Evolutionary conservation across 2,329 filamentous ascomycete genomes (phyloP).

Genomic region (Fusarium aywerte): DNA sequence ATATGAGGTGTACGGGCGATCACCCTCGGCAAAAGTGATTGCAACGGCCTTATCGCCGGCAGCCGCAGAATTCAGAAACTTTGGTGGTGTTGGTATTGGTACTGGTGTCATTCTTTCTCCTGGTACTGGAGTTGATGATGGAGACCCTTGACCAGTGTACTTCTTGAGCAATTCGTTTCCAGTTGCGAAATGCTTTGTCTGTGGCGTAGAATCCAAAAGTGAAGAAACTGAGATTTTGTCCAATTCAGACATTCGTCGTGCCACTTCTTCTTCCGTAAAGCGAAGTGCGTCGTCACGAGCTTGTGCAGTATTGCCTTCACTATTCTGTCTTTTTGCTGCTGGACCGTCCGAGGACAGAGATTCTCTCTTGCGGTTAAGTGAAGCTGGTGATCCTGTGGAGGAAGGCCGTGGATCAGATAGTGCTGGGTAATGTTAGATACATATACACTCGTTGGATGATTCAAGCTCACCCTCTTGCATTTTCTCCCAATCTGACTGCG

Average conservation of each 20-base stretch:
- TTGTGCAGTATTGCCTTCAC: neutral
- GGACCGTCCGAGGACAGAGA: constrained; percentile 12
- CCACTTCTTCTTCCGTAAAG: constrained; percentile 38
- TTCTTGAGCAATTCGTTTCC: constrained; percentile 29
- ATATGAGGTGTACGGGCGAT: constrained; percentile 31
- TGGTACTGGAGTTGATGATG: neutral
- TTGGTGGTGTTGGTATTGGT: neutral
- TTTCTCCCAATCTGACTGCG: constrained; percentile 49
- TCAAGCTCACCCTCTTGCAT: constrained; percentile 15
- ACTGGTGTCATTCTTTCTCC: too few relatives aligned
- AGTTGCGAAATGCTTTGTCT: constrained; percentile 21
- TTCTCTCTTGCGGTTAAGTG: constrained; percentile 27
- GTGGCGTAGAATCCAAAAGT: too few relatives aligned
- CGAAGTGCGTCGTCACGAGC: constrained; percentile 24
- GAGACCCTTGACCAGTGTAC: constrained; percentile 10
- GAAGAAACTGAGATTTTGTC: too few relatives aligned
- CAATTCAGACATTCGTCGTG: constrained; percentile 20
- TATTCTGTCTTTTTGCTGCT: constrained; percentile 15
- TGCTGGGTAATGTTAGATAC: constrained; percentile 17
- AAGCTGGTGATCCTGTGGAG: constrained; percentile 4
- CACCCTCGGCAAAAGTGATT: constrained; percentile 33
- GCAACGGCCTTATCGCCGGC: constrained; percentile 16
- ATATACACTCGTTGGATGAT: neutral
- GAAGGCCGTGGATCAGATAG: constrained; percentile 3
- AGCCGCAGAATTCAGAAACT: neutral